phyloP scores from a whole-genome alignment of 1,139 yeast species.

The Taiozyma sp. region DNA sequence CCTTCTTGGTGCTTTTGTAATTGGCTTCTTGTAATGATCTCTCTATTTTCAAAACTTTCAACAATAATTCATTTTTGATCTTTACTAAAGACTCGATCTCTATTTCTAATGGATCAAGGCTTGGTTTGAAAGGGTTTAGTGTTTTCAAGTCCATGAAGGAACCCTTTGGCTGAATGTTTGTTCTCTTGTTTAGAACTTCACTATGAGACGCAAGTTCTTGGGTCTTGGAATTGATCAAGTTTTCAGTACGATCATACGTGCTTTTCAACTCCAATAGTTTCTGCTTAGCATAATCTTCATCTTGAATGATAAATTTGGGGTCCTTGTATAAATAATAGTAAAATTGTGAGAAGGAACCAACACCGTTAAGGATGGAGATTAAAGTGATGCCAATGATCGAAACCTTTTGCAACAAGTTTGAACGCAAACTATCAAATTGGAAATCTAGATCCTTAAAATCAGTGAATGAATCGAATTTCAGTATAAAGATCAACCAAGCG shows the following conservation, averaged over 20 bases:
- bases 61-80: constrained; percentile 20
- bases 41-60: constrained; percentile 15
- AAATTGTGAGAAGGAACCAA: constrained; percentile 73
- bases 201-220: constrained; percentile 7
- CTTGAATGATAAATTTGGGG: constrained; percentile 1
- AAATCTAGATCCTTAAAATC: constrained; percentile 15
- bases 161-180: constrained; percentile 13
- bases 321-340: constrained; percentile 33
- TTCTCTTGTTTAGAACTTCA: constrained; percentile 12
- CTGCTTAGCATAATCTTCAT: constrained; percentile 9
- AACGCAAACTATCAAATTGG: constrained; percentile 6
- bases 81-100: constrained; percentile 18
- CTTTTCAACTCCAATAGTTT: constrained; percentile 25
- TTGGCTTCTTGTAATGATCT: constrained; percentile 1
- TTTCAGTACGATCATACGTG: constrained; percentile 31
- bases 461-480: constrained; percentile 20
- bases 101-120: constrained; percentile 6
- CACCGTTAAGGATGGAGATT: constrained; percentile 68
- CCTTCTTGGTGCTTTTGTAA: background rate
- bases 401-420: constrained; percentile 37
- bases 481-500: constrained; percentile 18
- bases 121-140: constrained; percentile 2
- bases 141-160: constrained; percentile 19
- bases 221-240: constrained; percentile 24
- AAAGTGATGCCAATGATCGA: constrained; percentile 69